Evolutionary conservation across 2,329 filamentous ascomycete species (phyloP), one percentile per base, ranked within the genome.

Genomic region (Akanthomyces lecanii): DNA sequence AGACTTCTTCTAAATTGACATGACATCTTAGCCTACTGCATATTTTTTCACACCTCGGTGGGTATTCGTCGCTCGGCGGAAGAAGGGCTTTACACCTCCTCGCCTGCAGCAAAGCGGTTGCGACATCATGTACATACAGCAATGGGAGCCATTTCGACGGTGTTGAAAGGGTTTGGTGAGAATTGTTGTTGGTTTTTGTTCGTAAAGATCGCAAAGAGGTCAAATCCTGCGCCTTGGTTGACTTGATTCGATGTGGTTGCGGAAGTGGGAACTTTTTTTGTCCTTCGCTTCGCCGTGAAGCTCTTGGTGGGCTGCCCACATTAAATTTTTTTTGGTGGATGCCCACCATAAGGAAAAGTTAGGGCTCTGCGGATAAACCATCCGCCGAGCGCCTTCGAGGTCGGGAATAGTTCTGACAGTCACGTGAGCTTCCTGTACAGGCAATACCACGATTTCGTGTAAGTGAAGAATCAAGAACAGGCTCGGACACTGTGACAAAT

Each of bases 1-100:
- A 74, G 83, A 78, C 83, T 91, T 85, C 82, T 85, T 85, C 82
- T 85, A 76, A 74, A 86, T 81, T 85, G 76, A 74, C 79, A 78
- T 76, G 79, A 80, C 80, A 79, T 83, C 85, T 96, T 94, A 97
- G 93, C 95, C 94, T 97, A 96, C 94, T 98, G 93, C 86, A 89
- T 30, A 36, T 56, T 60, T 30, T 55, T 42, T 62, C 40, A 36
- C n/a, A 36, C 42, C 23, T n/a, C 23, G 18, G 47, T 28, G 38
- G 16, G 47, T 76, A 73, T 70, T 71, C 69, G 68, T 55, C 56
- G 57, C 54, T 33, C 28, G 54, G 52, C 54, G 38, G 23, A 33
- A 40, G 25, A 1, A 23, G 14, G 33, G 28, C 44, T 23, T 50
- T 18, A 61, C 64, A 58, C 54, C 63, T 36, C 28, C 78, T 78